These are phyloP conservation scores for Verticillium longisporum DNA, from an alignment of 2,329 filamentous ascomycete genomes.

Conservation along the genomic window DNA sequence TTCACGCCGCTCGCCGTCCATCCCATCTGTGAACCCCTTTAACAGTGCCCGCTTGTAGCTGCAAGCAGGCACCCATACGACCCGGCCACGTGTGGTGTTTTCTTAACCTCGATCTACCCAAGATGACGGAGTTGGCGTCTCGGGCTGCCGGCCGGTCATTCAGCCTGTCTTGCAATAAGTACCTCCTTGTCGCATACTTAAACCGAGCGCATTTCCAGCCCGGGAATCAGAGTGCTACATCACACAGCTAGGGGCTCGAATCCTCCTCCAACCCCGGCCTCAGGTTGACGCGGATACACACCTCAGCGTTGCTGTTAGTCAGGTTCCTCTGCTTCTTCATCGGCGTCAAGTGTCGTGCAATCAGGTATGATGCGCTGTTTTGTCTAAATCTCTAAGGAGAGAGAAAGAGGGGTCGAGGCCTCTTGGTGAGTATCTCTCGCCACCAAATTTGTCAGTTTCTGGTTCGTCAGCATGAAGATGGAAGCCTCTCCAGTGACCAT, in stretches of 20 bases:
- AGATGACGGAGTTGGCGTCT: background rate
- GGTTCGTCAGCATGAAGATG: background rate
- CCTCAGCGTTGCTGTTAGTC: background rate
- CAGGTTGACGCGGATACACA: background rate
- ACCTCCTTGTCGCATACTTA: background rate
- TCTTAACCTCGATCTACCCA: background rate
- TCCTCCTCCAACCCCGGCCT: background rate
- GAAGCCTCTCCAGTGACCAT: background rate
- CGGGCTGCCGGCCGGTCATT: background rate
- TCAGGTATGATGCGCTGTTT: background rate
- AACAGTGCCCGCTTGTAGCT: background rate
- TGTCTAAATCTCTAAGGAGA: background rate
- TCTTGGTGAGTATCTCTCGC: background rate
- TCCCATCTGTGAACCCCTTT: background rate
- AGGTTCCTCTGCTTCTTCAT: background rate
- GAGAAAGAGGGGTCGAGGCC: background rate
- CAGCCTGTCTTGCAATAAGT: background rate
- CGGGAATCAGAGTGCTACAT: conserved; percentile 6
- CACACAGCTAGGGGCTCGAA: background rate
- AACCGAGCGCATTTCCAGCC: background rate
- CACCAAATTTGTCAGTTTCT: background rate
- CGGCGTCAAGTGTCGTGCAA: background rate
- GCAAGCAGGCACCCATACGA: background rate
- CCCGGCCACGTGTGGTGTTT: background rate
- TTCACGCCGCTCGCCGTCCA: background rate